Evolutionary conservation across 176 grass and related monocot genomes (phyloP), one percentile per base, ranked within the genome.

Genomic region (Puccinellia tenuiflora): DNA sequence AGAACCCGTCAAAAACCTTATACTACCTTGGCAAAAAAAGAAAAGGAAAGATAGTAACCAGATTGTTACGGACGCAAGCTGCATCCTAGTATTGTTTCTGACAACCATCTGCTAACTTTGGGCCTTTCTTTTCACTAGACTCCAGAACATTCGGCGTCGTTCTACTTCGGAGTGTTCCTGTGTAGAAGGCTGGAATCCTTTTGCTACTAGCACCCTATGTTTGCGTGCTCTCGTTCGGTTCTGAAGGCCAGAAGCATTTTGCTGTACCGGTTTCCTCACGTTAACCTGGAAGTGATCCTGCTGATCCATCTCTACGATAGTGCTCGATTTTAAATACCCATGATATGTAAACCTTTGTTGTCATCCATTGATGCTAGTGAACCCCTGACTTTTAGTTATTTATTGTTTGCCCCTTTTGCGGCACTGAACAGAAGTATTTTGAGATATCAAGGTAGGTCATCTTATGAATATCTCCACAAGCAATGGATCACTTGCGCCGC

Each of bases 401-500:
- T 56, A 56, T 56, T 4, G 2, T 10, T 15, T 60, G 10, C 1
- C 25, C 74, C 12, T 24, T 50, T 79, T 17, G 12, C 17, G 76
- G 24, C 50, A 39, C 18, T 20, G 74, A 55, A 55, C 38, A 84
- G 3, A 11, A 17, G 37, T 37, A 60, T 29, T 28, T 14, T 50
- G 76, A 39, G 50, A n/a, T n/a, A n/a, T n/a, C n/a, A n/a, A n/a
- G n/a, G 13, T 39, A 75, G 59, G 39, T 51, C 47, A 20, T 68
- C 77, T 0, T 62, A n/a, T n/a, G n/a, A n/a, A n/a, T n/a, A n/a
- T n/a, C 40, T 35, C 82, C 33, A 3, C 1, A 82, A 78, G 53
- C 14, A 70, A 76, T 20, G 83, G 14, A 89, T 88, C 13, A 26
- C 63, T 31, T 85, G 72, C 21, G 53, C 20, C 56, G 16, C 43